A percentile compares a stretch with the other conserved stretches of the same genome.
Conservation (phyloP, 768 basidiomycete genomes). For the Hysterangium stoloniferum region DNA sequence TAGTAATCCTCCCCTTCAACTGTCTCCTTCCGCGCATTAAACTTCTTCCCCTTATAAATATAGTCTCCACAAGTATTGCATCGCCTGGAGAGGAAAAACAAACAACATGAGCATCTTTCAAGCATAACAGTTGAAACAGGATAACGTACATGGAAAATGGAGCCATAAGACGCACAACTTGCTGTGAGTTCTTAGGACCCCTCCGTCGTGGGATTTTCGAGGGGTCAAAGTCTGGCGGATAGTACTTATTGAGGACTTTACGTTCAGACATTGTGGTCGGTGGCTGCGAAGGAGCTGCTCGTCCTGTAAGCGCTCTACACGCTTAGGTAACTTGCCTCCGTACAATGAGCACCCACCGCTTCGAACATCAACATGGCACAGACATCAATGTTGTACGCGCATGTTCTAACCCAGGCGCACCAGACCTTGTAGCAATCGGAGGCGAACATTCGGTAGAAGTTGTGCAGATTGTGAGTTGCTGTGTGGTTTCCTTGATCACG, state of each 20-base stretch:
- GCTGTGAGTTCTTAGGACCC: slow-evolving; percentile 89
- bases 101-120: not conserved
- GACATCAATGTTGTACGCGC: slow-evolving; percentile 56
- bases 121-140: not conserved
- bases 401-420: slow-evolving; percentile 54
- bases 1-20: slow-evolving; percentile 96
- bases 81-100: slow-evolving; percentile 55
- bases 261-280: slow-evolving; percentile 68
- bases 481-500: slow-evolving; percentile 7
- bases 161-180: slow-evolving; percentile 98
- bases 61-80: slow-evolving; percentile 97
- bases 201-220: slow-evolving; percentile 89
- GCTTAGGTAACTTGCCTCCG: not conserved
- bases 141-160: slow-evolving; percentile 93
- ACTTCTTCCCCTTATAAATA: slow-evolving; percentile 99
- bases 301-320: no score
- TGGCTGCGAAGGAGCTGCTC: not conserved
- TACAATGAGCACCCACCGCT: slow-evolving; percentile 5
- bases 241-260: slow-evolving; percentile 93
- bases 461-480: slow-evolving; percentile 47
- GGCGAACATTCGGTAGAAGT: slow-evolving; percentile 68
- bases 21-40: slow-evolving; percentile 98
- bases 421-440: slow-evolving; percentile 65
- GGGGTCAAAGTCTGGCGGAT: slow-evolving; percentile 97
- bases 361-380: slow-evolving; percentile 43